Conservation (phyloP, 2,329 filamentous ascomycete species). For the Clarireedia homoeocarpa region DNA sequence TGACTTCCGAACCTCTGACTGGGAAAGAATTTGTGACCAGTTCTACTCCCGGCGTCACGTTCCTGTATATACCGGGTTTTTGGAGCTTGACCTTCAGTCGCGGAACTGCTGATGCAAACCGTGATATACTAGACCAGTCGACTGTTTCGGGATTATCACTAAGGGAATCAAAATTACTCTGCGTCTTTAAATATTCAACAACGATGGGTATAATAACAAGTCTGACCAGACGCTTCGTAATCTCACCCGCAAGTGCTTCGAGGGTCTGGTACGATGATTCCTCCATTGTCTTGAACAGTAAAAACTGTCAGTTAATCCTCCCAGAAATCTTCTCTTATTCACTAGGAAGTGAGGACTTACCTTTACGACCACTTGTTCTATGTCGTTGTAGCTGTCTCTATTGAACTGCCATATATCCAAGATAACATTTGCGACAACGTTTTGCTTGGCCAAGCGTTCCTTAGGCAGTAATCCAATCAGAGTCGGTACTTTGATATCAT, state of each 20-base stretch:
- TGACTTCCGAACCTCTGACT: background rate
- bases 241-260: slow-evolving; percentile 48
- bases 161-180: background rate
- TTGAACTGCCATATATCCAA: slow-evolving; percentile 40
- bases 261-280: slow-evolving; percentile 54
- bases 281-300: slow-evolving; percentile 40
- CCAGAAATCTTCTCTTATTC: background rate
- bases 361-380: slow-evolving; percentile 55
- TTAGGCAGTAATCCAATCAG: slow-evolving; percentile 67
- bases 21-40: background rate
- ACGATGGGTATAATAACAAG: slow-evolving; percentile 32
- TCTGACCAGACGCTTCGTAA: slow-evolving; percentile 39
- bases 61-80: slow-evolving; percentile 3
- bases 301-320: background rate
- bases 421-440: slow-evolving; percentile 55
- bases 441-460: slow-evolving; percentile 59
- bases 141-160: background rate
- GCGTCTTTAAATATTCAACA: slow-evolving; percentile 1
- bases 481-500: slow-evolving; percentile 54
- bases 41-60: slow-evolving; percentile 2
- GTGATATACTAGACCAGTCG: background rate
- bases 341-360: slow-evolving; percentile 34
- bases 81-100: slow-evolving; percentile 1
- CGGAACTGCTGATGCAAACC: background rate
- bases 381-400: slow-evolving; percentile 43